These are phyloP conservation scores for Uronychia setigera DNA, from an alignment of 73 alveolate species.

Conservation along the genomic window DNA sequence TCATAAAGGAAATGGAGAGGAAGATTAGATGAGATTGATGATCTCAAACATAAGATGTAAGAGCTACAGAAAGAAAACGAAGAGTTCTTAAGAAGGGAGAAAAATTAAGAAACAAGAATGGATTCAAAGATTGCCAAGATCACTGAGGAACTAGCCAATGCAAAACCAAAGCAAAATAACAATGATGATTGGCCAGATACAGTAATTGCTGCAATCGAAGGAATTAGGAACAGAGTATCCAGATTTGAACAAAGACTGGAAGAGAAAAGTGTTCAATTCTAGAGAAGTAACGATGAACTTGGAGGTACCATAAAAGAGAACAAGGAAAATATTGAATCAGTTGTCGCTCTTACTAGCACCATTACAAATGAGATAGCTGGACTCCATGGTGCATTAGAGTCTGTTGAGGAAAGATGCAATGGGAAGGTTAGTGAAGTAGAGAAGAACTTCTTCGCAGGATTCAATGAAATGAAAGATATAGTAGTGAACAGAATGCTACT, in stretches of 20 bases:
- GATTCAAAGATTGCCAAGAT: not conserved
- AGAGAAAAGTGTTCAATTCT: not conserved
- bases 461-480: not conserved
- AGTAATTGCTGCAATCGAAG: not conserved
- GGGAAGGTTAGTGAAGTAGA: not conserved
- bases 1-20: constrained; percentile 3
- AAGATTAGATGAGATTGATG: not conserved
- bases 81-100: not conserved
- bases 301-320: not conserved
- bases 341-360: not conserved
- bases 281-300: not conserved
- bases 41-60: not conserved
- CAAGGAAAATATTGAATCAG: not conserved
- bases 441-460: not conserved
- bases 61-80: not conserved
- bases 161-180: not conserved
- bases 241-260: not conserved
- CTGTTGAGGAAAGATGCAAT: not conserved
- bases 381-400: not conserved
- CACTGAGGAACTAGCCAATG: not conserved
- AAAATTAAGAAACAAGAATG: not conserved
- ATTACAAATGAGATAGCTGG: not conserved
- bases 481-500: not conserved
- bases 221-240: not conserved
- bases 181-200: not conserved